Evolutionary conservation across 148 eudicot genomes (phyloP).

Genomic region (Camellia granthamiana): DNA sequence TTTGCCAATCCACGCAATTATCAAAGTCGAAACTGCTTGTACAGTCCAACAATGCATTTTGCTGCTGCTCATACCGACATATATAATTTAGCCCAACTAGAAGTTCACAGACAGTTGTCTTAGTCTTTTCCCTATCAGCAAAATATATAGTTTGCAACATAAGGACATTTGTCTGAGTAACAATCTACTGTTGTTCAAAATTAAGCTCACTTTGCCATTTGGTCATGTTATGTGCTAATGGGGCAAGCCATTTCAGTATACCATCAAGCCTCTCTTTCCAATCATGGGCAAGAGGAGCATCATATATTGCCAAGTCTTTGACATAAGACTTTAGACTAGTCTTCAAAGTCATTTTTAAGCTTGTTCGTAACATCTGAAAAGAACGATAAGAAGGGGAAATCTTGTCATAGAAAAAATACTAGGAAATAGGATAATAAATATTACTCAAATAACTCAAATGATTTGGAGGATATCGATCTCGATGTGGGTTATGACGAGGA

Average conservation of each 20-base stretch:
- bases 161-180: conserved; percentile 65
- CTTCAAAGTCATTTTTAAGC: conserved; percentile 60
- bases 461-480: too few relatives aligned
- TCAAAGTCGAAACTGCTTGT: conserved; percentile 88
- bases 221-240: conserved; percentile 86
- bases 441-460: too few relatives aligned
- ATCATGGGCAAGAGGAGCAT: conserved; percentile 82
- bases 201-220: conserved; percentile 93
- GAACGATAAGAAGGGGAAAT: too few relatives aligned
- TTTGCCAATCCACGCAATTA: conserved; percentile 86
- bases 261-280: conserved; percentile 74
- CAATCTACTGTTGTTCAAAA: conserved; percentile 84
- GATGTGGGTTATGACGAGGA: too few relatives aligned
- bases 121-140: conserved; percentile 72
- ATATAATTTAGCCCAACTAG: conserved; percentile 79
- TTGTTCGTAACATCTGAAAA: conserved; percentile 73
- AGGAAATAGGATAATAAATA: too few relatives aligned
- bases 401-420: too few relatives aligned
- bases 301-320: conserved; percentile 70
- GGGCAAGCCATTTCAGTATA: conserved; percentile 74
- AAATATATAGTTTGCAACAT: conserved; percentile 82
- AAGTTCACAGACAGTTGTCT: conserved; percentile 74
- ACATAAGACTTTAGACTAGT: conserved; percentile 55
- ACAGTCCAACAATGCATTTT: conserved; percentile 86
- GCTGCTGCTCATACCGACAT: conserved; percentile 90